Conservation (phyloP, 1,284 basidiomycete species). For the Ustilago xerochloae region DNA sequence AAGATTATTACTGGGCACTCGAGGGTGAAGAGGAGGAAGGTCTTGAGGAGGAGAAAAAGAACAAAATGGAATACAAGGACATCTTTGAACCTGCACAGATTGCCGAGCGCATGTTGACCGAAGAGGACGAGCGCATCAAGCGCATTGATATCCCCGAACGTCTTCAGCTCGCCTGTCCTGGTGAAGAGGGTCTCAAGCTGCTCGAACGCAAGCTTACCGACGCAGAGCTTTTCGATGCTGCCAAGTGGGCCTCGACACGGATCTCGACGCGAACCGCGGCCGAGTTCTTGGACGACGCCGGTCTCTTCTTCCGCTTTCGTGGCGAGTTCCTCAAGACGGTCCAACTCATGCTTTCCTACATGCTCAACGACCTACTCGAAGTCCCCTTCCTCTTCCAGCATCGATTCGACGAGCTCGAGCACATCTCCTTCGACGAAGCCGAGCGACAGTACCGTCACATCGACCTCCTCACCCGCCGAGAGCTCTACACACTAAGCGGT, state of each 20-base stretch:
- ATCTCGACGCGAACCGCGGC: constrained; percentile 75
- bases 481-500: constrained; percentile 74
- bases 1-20: constrained; percentile 95
- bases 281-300: constrained; percentile 74
- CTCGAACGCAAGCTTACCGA: constrained; percentile 76
- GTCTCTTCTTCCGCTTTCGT: constrained; percentile 75
- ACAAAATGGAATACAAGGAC: constrained; percentile 81
- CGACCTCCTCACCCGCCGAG: constrained; percentile 59
- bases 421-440: constrained; percentile 71
- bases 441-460: constrained; percentile 39
- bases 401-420: constrained; percentile 87
- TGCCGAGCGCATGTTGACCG: constrained; percentile 86
- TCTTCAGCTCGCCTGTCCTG: constrained; percentile 84
- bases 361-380: constrained; percentile 88
- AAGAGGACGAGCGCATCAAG: constrained; percentile 88
- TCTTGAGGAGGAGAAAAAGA: constrained; percentile 66
- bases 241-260: constrained; percentile 87
- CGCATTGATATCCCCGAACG: constrained; percentile 94
- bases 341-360: constrained; percentile 80
- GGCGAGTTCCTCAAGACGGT: constrained; percentile 82
- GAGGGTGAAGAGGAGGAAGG: constrained; percentile 70
- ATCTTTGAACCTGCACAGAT: constrained; percentile 99
- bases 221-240: constrained; percentile 81
- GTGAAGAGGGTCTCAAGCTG: constrained; percentile 72
- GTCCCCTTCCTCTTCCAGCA: constrained; percentile 95